Percentiles rank a stretch among this genome's conserved stretches.
Evolutionary conservation across 2,329 filamentous ascomycete species (phyloP).

Genomic region (Drechslerella coelobrocha): DNA sequence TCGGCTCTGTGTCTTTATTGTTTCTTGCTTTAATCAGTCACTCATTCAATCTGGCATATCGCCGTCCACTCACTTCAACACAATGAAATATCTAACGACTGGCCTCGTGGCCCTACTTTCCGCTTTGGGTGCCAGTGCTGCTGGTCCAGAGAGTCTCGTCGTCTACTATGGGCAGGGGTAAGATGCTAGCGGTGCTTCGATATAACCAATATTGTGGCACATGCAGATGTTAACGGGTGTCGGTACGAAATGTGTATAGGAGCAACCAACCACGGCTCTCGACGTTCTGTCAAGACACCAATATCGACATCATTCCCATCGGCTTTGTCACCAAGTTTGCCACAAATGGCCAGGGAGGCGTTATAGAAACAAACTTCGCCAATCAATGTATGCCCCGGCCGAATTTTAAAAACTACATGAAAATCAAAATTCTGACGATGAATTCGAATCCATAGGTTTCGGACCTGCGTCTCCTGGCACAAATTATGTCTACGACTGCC

Average conservation of each 20-base stretch:
- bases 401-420: constrained; percentile 62
- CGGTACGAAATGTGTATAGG: constrained; percentile 1
- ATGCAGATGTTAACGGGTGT: not conserved
- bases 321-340: constrained; percentile 60
- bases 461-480: constrained; percentile 15
- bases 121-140: constrained; percentile 21
- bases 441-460: constrained; percentile 14
- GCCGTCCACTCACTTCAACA: constrained; percentile 47
- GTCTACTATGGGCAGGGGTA: constrained; percentile 49
- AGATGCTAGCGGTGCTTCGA: not conserved
- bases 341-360: constrained; percentile 57
- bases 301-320: constrained; percentile 61
- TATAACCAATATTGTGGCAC: not conserved
- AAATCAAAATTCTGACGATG: constrained; percentile 7
- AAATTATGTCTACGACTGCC: constrained; percentile 56
- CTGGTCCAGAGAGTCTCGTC: not conserved
- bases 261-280: constrained; percentile 55
- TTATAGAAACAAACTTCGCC: constrained; percentile 59
- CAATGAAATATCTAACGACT: constrained; percentile 15
- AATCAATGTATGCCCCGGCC: constrained; percentile 58
- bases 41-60: constrained; percentile 36
- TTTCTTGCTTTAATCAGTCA: not conserved
- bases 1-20: not conserved
- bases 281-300: constrained; percentile 55
- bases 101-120: constrained; percentile 31